Conservation (phyloP, 768 basidiomycete species). For the Termitomyces sp. region DNA sequence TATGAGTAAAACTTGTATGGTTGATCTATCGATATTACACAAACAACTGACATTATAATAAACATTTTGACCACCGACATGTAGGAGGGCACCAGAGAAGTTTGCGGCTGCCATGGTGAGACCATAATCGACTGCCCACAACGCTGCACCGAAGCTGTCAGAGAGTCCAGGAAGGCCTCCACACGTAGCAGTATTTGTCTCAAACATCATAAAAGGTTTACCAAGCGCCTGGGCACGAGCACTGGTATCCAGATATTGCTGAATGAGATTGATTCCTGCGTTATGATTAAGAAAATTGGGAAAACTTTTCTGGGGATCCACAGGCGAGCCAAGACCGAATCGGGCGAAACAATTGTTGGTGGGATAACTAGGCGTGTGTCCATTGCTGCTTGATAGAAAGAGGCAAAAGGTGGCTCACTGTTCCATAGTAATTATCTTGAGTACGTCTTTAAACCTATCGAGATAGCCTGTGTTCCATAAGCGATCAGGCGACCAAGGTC, state of each 20-base stretch:
- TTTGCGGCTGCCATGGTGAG: conserved; percentile 58
- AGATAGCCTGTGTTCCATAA: conserved; percentile 49
- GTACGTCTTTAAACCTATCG: conserved; percentile 29
- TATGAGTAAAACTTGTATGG: background rate
- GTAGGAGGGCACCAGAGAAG: conserved; percentile 47
- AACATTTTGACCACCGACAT: conserved; percentile 62
- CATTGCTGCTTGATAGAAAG: background rate
- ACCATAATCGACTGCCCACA: conserved; percentile 61
- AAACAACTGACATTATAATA: conserved; percentile 54
- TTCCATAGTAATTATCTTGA: conserved; percentile 48
- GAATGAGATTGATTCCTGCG: conserved; percentile 39
- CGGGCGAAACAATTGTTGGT: conserved; percentile 56
- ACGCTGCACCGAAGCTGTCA: conserved; percentile 57
- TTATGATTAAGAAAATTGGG: conserved; percentile 55
- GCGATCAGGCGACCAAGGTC: conserved; percentile 39
- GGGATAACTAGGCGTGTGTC: conserved; percentile 34
- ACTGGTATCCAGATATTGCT: conserved; percentile 45
- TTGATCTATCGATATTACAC: background rate
- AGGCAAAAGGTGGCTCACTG: conserved; percentile 28
- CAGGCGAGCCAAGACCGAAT: conserved; percentile 34
- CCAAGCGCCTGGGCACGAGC: conserved; percentile 34
- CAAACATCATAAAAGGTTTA: conserved; percentile 60
- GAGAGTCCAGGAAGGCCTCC: conserved; percentile 62
- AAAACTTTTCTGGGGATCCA: conserved; percentile 44
- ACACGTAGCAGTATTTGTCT: conserved; percentile 65